These are phyloP conservation scores for Diaporthe nobilis DNA, from an alignment of 2,329 filamentous ascomycete genomes.

Conservation along the genomic window DNA sequence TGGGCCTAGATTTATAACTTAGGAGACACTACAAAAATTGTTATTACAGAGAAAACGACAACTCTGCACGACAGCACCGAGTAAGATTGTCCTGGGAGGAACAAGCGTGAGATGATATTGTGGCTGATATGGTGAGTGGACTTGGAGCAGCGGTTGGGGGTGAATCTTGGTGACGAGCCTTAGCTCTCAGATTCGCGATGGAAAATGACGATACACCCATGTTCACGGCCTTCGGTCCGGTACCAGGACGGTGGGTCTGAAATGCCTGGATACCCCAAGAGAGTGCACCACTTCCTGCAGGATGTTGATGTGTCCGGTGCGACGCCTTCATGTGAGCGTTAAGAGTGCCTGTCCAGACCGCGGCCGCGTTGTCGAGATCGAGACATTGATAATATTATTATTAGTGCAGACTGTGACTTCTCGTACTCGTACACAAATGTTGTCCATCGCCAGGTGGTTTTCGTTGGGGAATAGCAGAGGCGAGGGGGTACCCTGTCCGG, in stretches of 20 bases:
- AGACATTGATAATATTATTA: background rate
- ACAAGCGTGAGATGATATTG: background rate
- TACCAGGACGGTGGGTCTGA: slow-evolving; percentile 20
- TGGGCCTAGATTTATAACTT: no score
- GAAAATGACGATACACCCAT: slow-evolving; percentile 12
- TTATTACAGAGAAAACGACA: background rate
- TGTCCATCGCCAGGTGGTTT: background rate
- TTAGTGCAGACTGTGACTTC: background rate
- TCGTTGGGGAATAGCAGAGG: background rate
- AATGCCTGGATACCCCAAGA: background rate
- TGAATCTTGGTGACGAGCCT: slow-evolving; percentile 25
- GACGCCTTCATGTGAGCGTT: background rate
- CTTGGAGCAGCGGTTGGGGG: background rate
- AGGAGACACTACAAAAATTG: background rate
- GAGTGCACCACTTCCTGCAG: background rate
- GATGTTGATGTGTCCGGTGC: background rate
- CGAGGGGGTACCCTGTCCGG: slow-evolving; percentile 1
- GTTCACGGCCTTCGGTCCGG: background rate
- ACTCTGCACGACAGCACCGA: background rate
- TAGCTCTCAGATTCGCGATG: slow-evolving; percentile 31
- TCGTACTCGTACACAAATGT: background rate
- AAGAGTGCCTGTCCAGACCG: background rate
- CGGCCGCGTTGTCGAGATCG: background rate
- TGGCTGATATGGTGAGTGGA: background rate
- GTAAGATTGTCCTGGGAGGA: background rate